Conservation (phyloP, 108 stramenopile genomes). For the Fragilaria radians region DNA sequence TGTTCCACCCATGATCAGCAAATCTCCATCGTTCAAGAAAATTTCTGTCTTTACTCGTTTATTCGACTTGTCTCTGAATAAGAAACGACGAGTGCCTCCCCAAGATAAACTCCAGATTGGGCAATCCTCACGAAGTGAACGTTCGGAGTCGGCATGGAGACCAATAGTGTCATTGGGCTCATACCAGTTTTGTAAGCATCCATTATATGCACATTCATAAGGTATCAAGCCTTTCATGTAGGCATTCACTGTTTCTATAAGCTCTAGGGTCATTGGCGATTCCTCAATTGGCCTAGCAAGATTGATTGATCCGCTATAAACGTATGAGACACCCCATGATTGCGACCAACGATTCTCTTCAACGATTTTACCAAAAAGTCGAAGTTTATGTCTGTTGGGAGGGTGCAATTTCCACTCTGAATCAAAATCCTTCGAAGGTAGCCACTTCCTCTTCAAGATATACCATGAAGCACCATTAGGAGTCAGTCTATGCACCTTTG, state of each 20-base stretch:
- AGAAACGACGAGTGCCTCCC: constrained; percentile 47
- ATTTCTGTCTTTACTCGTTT: constrained; percentile 16
- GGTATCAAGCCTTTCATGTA: neutral
- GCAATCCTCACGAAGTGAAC: constrained; percentile 9
- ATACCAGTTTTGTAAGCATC: constrained; percentile 53
- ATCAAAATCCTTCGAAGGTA: constrained; percentile 3
- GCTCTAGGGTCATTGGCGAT: neutral
- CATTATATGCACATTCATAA: constrained; percentile 18
- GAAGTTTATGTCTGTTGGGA: constrained; percentile 9
- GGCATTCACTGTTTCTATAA: neutral
- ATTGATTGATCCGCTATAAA: neutral
- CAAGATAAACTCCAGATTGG: constrained; percentile 41
- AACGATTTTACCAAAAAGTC: constrained; percentile 21
- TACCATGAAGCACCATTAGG: constrained; percentile 1
- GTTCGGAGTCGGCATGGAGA: constrained; percentile 41
- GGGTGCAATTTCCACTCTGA: constrained; percentile 28
- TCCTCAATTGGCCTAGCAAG: constrained; percentile 2
- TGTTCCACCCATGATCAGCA: constrained; percentile 45
- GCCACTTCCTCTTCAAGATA: neutral
- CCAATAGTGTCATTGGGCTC: constrained; percentile 34
- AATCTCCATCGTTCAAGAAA: constrained; percentile 34
- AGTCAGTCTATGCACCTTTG: neutral
- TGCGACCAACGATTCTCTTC: constrained; percentile 35
- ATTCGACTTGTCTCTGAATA: constrained; percentile 10
- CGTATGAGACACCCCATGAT: constrained; percentile 5